Base-by-base conservation (phyloP, 1,284 basidiomycete species). In the Bondarzewia mesenterica region DNA sequence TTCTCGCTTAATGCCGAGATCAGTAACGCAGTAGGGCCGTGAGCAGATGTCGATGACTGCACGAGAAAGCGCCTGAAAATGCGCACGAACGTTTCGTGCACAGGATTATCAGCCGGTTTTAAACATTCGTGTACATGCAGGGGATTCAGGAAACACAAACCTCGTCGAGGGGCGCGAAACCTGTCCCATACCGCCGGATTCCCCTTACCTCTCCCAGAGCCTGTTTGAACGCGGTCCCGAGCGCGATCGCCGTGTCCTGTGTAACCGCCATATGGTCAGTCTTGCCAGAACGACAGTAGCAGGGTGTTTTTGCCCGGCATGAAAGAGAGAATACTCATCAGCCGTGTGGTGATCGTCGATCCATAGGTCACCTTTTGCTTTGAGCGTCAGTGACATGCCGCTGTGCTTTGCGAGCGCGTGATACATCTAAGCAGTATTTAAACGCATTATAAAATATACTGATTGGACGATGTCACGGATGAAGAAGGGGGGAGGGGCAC, bases 341-440 rank as follows among this genome's bases (percentile, higher is more conserved):
- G 95, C 93, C 41, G 95, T 93, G 71, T 99, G 96, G 66, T 99
- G 96, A 70, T 99, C 96, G 68, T 99, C 96, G 54, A 99, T 97
- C 81, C 87, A 91, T 15, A 99, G 75, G 67, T 99, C 96, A 44
- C 96, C 96, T 60, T 89, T 83, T 68, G 93, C 98, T 59, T 87
- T 85, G 68, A 99, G 76, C 12, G 77, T 82, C 48, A 99, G 73
- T 0, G 90, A 93, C 81, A 94, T 88, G 54, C 91, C 90, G 10
- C 89, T 81, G 70, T 97, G 93, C 65, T 96, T 96, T 36, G 93
- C 93, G 4, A 97, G 77, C 2, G 93, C 93, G 56, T 90, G 84
- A 61, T 90, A 91, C 93, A 97, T 97, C 93, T 96, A 52, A 29
- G 48, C 44, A 37, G 14, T 26, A 40, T n/a, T n/a, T n/a, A n/a